Evolutionary conservation across 805 yeast genomes (phyloP).

Genomic region (Myxozyma vanderwaltii): DNA sequence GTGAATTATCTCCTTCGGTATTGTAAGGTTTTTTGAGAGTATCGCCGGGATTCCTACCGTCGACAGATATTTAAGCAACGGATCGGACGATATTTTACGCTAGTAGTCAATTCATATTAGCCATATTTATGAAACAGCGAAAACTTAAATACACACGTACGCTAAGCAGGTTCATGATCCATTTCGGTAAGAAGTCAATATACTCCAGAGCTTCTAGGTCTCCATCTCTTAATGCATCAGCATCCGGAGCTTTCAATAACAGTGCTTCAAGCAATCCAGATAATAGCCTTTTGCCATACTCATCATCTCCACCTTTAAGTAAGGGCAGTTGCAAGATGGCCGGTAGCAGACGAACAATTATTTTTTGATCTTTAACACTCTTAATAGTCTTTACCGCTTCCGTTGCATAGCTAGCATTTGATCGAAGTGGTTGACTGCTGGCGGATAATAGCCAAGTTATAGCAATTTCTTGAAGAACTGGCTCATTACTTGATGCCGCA

Average conservation of each 20-base stretch:
- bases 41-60: constrained; percentile 25
- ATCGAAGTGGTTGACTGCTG: neutral
- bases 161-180: constrained; percentile 23
- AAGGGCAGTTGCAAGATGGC: constrained; percentile 7
- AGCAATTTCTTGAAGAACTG: constrained; percentile 19
- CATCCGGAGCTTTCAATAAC: constrained; percentile 16
- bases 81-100: constrained; percentile 18
- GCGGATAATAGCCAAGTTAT: constrained; percentile 11
- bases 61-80: constrained; percentile 22
- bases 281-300: neutral
- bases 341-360: neutral
- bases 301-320: constrained; percentile 11
- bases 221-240: neutral
- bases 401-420: constrained; percentile 5
- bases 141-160: constrained; percentile 5
- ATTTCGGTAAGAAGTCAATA: constrained; percentile 15
- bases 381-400: constrained; percentile 9
- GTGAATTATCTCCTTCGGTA: neutral
- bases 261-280: constrained; percentile 20
- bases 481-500: constrained; percentile 6
- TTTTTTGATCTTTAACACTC: neutral
- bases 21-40: constrained; percentile 3
- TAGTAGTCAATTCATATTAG: neutral
- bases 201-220: constrained; percentile 4
- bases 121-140: neutral